Conservation (phyloP, 2,329 filamentous ascomycete species). For the Fusarium hainanense region DNA sequence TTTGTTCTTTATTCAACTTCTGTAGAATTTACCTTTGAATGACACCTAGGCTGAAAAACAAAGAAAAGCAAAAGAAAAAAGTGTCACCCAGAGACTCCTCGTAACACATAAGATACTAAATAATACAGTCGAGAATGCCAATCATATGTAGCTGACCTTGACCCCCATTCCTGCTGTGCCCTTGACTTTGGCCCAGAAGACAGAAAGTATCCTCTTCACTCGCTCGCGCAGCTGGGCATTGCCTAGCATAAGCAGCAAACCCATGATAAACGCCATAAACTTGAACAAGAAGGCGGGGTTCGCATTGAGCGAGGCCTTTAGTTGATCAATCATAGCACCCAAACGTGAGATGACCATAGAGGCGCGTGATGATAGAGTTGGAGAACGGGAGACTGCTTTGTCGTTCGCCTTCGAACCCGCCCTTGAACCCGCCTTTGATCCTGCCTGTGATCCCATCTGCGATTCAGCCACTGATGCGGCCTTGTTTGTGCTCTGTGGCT, state of each 20-base stretch:
- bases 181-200: constrained; percentile 83
- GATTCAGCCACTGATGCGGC: not conserved
- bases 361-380: constrained; percentile 60
- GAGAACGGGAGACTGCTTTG: constrained; percentile 45
- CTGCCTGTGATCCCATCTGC: not conserved
- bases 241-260: constrained; percentile 80
- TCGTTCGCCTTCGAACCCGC: constrained; percentile 40
- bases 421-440: not conserved
- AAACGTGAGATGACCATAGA: constrained; percentile 65
- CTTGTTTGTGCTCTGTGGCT: constrained; percentile 34
- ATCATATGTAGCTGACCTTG: constrained; percentile 93
- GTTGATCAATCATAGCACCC: constrained; percentile 61
- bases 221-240: constrained; percentile 79
- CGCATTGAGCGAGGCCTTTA: constrained; percentile 62
- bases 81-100: constrained; percentile 44
- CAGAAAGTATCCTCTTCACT: constrained; percentile 73
- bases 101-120: constrained; percentile 44
- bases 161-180: constrained; percentile 94
- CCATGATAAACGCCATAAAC: constrained; percentile 81
- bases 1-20: constrained; percentile 18
- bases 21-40: constrained; percentile 32
- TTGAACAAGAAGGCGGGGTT: constrained; percentile 68
- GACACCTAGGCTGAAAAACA: constrained; percentile 25
- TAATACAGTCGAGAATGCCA: constrained; percentile 40
- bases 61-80: not conserved